Base-by-base conservation (phyloP, 2,329 filamentous ascomycete genomes). In the Claviceps sp. region DNA sequence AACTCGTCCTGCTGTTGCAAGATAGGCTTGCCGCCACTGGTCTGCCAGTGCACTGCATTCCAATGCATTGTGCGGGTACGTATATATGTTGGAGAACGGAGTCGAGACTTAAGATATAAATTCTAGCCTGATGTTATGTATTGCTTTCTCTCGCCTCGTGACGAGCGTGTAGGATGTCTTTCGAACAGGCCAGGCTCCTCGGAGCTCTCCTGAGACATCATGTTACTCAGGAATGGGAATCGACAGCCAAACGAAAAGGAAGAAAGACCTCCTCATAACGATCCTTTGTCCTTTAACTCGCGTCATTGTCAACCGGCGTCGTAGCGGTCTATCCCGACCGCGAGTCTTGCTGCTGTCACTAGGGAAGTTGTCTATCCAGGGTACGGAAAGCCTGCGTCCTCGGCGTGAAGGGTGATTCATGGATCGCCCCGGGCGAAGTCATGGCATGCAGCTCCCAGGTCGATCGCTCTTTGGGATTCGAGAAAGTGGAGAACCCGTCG, bases 321-420 rank as follows among this genome's bases (percentile, higher is more conserved):
- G 24, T 18, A 47, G 7, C 7, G 11, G 22, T 14, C 4, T 24
- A 48, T 22, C 48, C 11, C 36, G 44, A 24, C 30, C 51, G 36
- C 26, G 42, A 47, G 5, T 38, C 47, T 14, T 63, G 60, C 40
- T 70, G 60, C 26, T 65, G 58, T 50, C 76, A 70, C 47, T 79
- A 62, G 2, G 79, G 78, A 54, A 82, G 63, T 59, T 77, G 76
- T 52, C 79, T 67, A 55, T 83, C 77, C 47, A 84, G 68, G 13
- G 76, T 75, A 60, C 85, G 74, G 62, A 87, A 87, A 1, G 83
- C 84, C 63, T 79, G 74, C 16, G 84, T 86, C 57, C 84, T 67
- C 5, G 82, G 83, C 6, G 82, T 86, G 56, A 75, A 85, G 0
- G 79, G 78, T 56, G 71, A 57, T 14, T 58, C 57, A 37, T 56